Evolutionary conservation across 441 rosid species (phyloP), one percentile per base, ranked within the genome.

Genomic region (Erysimum cheiri): DNA sequence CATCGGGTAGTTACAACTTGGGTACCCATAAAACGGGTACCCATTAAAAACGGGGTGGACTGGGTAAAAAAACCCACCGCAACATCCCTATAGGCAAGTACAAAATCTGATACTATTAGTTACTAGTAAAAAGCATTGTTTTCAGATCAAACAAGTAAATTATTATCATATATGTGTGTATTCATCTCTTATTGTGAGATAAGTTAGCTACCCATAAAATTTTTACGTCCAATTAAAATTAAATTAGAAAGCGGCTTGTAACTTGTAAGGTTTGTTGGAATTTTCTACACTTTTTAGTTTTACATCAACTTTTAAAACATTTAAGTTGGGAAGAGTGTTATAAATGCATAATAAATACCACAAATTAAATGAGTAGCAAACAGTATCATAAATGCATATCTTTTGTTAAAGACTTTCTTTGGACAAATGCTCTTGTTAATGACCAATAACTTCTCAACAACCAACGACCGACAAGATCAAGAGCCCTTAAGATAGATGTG

Each of bases 131-230:
- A 10, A 1, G 3, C 15, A 49, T 24, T 35, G 6, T 58, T 58
- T 31, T 41, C 39, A 41, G 5, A 60, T 60, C 1, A 39, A 32
- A 9, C 17, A 11, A 44, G 52, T 60, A 72, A 72, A 56, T 43
- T 24, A 43, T 62, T 44, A 32, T 33, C 35, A 24, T 58, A 22
- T 36, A 57, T 17, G 3, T 44, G 24, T 35, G n/a, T 26, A 5
- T 33, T 60, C 2, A 3, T 36, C 32, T 57, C 6, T 3, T 50
- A 50, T 14, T 49, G 26, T 24, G n/a, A 3, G 35, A 36, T n/a
- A 35, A 56, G 10, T 40, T 53, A 15, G 31, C 40, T 4, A 15
- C 52, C 36, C 11, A 61, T 44, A 29, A 41, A n/a, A 40, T 4
- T 4, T 13, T 24, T 5, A 48, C 22, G 6, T 14, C n/a, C 15